Evolutionary conservation across 305 asterid genomes (phyloP), one percentile per base, ranked within the genome.

Genomic region (Fraxinus angustifolia): DNA sequence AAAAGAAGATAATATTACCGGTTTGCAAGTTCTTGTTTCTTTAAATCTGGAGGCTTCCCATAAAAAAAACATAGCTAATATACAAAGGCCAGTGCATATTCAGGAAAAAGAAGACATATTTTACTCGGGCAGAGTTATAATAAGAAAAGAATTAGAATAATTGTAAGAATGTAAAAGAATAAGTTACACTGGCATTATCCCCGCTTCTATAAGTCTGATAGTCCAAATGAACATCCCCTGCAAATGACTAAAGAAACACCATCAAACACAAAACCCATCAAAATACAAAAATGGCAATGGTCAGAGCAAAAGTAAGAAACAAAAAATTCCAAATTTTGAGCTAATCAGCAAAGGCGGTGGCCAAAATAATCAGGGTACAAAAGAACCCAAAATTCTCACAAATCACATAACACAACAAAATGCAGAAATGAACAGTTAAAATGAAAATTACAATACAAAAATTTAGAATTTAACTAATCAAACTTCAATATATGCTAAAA

Each of bases 171-270:
- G 77, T 50, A 50, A 83, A 80, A 74, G 73, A 74, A 80, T 78
- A 77, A 85, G 62, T 88, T 93, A 93, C 97, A 90, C 94, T 67
- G 99, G 98, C 89, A 92, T 96, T 60, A 96, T 93, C 86, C 99
- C 98, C 85, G 99, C 97, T 88, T 94, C 99, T 90, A 94, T 77
- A 85, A 96, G 93, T 90, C 98, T 91, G 85, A 94, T 94, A 11
- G 99, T 96, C 89, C 99, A 87, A 0, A 90, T 58, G 85, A 96
- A 93, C 98, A 96, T 92, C 78, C 98, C 98, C 83, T 92, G 97
- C 92, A 94, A 87, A 88, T 92, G 98, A 88, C 98, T 85, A 35
- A 28, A 78, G 45, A 60, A n/a, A 83, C 35, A 71, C 38, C 10
- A 72, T 72, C 40, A 76, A 77, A 38, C 45, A 38, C 35, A 36